Evolutionary conservation across 768 basidiomycete genomes (phyloP), one percentile per base, ranked within the genome.

Genomic region (Hygrocybe punicea): DNA sequence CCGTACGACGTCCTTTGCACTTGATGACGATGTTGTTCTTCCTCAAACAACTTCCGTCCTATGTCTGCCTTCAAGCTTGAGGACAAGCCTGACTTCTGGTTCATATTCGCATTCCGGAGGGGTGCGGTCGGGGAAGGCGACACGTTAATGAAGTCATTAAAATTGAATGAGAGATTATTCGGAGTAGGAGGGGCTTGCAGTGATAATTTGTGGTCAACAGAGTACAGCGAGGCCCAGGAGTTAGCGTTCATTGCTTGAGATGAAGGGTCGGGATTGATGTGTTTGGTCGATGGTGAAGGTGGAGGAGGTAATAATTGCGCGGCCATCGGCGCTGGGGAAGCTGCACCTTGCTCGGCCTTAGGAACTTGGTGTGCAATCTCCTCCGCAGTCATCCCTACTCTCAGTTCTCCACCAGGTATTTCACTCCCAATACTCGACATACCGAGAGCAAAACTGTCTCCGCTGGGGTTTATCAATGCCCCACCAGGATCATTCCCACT

Each of bases 61-160:
- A 87, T 76, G 60, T 87, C 85, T 14, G 83, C 79, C 45, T 84
- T 76, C 45, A 86, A 71, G 57, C 82, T 82, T 36, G 50, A 51
- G 4, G 50, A 51, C 40, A 78, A 61, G 57, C 78, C 81, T 36
- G 71, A 58, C 59, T 78, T 78, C 67, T 46, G 29, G 17, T 24
- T n/a, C 10, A 40, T 23, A 56, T 50, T 45, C 40, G 55, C 23
- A 72, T 65, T 21, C 21, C 71, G 60, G 47, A 69, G 66, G 33
- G 64, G 73, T 9, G 70, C 64, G 2, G 67, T 56, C 5, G 85
- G 84, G 3, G 85, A 84, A 13, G 86, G 86, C 23, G 87, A 88
- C 36, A 84, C 84, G 62, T 89, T 84, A 65, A 89, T 82, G 66
- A 83, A 90, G 56, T 89, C 87, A 60, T 80, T 80, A 57, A 87